Conservation (phyloP, 2,329 filamentous ascomycete genomes). For the Ophiostoma sp. region DNA sequence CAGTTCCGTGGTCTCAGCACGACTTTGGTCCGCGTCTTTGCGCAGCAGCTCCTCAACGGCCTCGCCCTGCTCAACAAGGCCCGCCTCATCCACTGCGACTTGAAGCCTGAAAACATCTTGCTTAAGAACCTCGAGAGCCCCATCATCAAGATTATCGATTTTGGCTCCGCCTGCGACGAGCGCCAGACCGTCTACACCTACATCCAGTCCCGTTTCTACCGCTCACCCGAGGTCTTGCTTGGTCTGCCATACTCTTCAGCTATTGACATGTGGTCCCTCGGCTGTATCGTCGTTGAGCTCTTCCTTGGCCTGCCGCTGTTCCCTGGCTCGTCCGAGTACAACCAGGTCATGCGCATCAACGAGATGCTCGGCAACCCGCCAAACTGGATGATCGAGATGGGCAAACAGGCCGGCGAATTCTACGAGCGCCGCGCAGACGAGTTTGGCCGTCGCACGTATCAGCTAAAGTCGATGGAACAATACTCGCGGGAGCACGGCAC, state of each 20-base stretch:
- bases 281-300: constrained; percentile 96
- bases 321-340: constrained; percentile 97
- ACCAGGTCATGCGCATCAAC: constrained; percentile 93
- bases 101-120: constrained; percentile 97
- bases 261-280: constrained; percentile 99
- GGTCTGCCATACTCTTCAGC: constrained; percentile 96
- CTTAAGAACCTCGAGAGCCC: constrained; percentile 98
- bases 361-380: constrained; percentile 97
- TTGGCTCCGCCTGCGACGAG: constrained; percentile 96
- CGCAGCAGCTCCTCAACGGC: constrained; percentile 92
- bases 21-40: constrained; percentile 94
- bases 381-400: constrained; percentile 99
- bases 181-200: constrained; percentile 98
- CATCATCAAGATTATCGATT: constrained; percentile 99
- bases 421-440: constrained; percentile 93
- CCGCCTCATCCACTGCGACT: constrained; percentile 92
- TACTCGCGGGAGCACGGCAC: constrained; percentile 94
- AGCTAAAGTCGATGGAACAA: constrained; percentile 96
- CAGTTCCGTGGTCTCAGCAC: constrained; percentile 97
- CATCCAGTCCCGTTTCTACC: constrained; percentile 97
- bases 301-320: constrained; percentile 94
- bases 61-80: constrained; percentile 93
- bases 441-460: constrained; percentile 85
- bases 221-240: constrained; percentile 93
- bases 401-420: constrained; percentile 95